phyloP scores from a whole-genome alignment of 192 early-diverging fungal genomes.

The Lobosporangium transversale region DNA sequence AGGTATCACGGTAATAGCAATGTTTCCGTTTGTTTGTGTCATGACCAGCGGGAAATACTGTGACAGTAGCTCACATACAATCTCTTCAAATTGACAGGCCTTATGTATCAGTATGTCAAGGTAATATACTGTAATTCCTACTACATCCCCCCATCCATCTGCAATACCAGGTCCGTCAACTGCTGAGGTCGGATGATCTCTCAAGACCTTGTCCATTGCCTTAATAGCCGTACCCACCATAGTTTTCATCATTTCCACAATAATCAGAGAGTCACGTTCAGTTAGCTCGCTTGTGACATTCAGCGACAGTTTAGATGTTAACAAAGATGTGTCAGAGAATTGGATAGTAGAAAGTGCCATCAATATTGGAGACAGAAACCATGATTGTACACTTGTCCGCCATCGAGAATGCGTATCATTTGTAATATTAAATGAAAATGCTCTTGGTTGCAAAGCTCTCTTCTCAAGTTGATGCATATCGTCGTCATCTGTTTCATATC shows the following conservation, averaged over 20 bases:
- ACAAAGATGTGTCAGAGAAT: constrained; percentile 1
- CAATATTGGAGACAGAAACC: constrained; percentile 33
- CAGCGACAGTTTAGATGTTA: constrained; percentile 15
- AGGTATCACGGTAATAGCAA: constrained; percentile 36
- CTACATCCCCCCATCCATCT: constrained; percentile 29
- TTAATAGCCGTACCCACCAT: constrained; percentile 39
- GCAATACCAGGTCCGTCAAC: constrained; percentile 33
- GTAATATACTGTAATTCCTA: constrained; percentile 34
- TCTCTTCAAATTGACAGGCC: constrained; percentile 2
- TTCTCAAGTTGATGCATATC: constrained; percentile 38
- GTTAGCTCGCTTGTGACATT: not conserved
- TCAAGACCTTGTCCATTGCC: constrained; percentile 25
- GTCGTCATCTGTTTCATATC: constrained; percentile 47
- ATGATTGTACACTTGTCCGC: constrained; percentile 28
- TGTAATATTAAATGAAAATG: not conserved
- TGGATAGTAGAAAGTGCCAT: constrained; percentile 18
- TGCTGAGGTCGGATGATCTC: not conserved
- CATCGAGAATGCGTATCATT: not conserved
- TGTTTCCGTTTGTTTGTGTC: not conserved
- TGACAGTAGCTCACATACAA: constrained; percentile 3
- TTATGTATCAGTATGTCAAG: constrained; percentile 12
- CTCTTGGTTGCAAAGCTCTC: constrained; percentile 18
- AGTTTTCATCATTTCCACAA: not conserved
- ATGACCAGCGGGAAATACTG: not conserved
- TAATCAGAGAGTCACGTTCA: not conserved